Conservation (phyloP, 2,329 filamentous ascomycete species). For the Huntiella savannae region DNA sequence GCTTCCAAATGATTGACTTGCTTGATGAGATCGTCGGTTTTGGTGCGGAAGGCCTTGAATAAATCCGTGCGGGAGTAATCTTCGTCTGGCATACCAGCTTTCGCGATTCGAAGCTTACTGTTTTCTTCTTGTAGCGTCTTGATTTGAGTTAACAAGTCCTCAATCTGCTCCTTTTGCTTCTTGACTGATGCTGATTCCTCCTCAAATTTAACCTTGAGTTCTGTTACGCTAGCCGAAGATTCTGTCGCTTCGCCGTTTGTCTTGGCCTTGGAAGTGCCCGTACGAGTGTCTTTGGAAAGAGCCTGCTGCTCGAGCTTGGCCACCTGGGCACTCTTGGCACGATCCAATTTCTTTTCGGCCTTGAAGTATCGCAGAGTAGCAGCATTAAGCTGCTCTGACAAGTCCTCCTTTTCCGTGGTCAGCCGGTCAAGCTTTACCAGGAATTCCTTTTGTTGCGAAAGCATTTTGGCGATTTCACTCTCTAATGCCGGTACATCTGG, state of each 20-base stretch:
- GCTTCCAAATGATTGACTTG: conserved; percentile 83
- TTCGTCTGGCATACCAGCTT: conserved; percentile 58
- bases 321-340: conserved; percentile 72
- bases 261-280: conserved; percentile 15
- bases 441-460: conserved; percentile 69
- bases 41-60: conserved; percentile 77
- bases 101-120: conserved; percentile 38
- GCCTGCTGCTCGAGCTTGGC: conserved; percentile 85
- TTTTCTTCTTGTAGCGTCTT: conserved; percentile 59
- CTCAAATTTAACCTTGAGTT: conserved; percentile 56
- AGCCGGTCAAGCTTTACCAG: conserved; percentile 58
- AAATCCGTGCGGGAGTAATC: conserved; percentile 85
- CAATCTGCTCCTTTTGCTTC: conserved; percentile 79
- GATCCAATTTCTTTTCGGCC: conserved; percentile 85
- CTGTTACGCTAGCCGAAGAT: conserved; percentile 31
- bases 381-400: conserved; percentile 71
- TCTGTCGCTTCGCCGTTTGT: conserved; percentile 21
- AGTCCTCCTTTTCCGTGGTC: conserved; percentile 59
- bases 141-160: conserved; percentile 56
- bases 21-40: conserved; percentile 84
- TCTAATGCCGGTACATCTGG: conserved; percentile 58
- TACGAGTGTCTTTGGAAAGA: conserved; percentile 41
- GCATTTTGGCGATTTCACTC: conserved; percentile 50
- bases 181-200: conserved; percentile 57
- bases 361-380: conserved; percentile 85